Evolutionary conservation across 2,329 filamentous ascomycete species (phyloP), one percentile per base, ranked within the genome.

Genomic region (Cephalotrichum gorgonifer): DNA sequence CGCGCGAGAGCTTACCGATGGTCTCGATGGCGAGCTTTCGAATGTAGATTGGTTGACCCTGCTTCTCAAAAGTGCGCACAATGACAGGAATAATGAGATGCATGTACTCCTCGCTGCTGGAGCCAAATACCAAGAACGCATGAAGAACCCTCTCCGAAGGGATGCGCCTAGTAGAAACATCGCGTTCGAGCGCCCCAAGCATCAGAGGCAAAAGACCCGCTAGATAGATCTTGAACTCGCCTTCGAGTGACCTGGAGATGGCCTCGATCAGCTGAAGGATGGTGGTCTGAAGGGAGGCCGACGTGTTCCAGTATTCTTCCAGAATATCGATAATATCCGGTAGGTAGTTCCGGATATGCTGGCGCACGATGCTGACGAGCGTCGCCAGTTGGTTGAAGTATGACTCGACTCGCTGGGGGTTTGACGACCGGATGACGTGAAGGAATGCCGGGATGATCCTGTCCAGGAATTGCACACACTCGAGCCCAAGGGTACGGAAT

Each of bases 21-120:
- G 89, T 95, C 59, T 98, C 94, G 56, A 98, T 97, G 0, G 91
- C 91, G 23, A 83, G 82, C 64, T 89, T 94, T 48, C 88, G 79
- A 44, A 96, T 80, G 51, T 84, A 84, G 1, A 79, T 72, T 7
- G 89, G 88, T 54, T 94, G 87, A 11, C 85, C 83, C 28, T 85
- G 79, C 60, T 88, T 94, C 63, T 98, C 91, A 60, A 98, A 97
- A 44, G 95, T 86, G 42, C 86, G 83, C 8, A 98, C 90, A 59
- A 98, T 89, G 31, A 95, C 88, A 0, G 93, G 93, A 47, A 98
- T 88, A 56, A 99, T 97, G 47, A 98, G 75, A 63, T 98, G 93
- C 93, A 98, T 98, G 64, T 98, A 98, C 63, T 98, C 93, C 63
- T 98, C 93, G 11, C 86, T 87, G 60, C 90, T 97, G 0, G 90